Evolutionary conservation across 805 yeast species (phyloP).

Genomic region (Candida takata): DNA sequence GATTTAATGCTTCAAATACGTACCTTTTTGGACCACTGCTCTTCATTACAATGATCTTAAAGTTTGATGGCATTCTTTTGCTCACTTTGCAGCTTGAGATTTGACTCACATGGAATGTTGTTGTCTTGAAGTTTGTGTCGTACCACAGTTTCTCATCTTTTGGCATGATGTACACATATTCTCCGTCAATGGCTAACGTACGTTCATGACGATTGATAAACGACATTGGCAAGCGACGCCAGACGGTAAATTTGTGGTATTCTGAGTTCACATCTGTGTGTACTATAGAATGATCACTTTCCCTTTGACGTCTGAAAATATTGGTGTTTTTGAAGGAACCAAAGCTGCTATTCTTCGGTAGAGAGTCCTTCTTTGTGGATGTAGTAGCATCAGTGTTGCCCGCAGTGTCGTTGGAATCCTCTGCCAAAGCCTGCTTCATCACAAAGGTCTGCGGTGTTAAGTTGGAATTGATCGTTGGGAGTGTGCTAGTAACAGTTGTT

Average conservation of each 20-base stretch:
- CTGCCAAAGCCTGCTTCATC: slow-evolving; percentile 4
- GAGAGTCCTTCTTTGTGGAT: not conserved
- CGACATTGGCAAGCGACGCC: slow-evolving; percentile 84
- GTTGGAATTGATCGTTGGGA: slow-evolving; percentile 23
- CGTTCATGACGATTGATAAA: slow-evolving; percentile 76
- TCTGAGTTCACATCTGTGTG: slow-evolving; percentile 23
- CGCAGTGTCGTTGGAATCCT: slow-evolving; percentile 1
- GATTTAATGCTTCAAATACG: slow-evolving; percentile 70
- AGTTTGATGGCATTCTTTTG: slow-evolving; percentile 65
- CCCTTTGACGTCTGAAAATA: slow-evolving; percentile 17
- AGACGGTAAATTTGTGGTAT: slow-evolving; percentile 79
- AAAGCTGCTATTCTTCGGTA: not conserved
- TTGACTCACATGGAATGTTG: slow-evolving; percentile 80
- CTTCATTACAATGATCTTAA: slow-evolving; percentile 73
- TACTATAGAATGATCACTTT: not conserved
- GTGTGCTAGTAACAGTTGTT: slow-evolving; percentile 16
- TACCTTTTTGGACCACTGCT: slow-evolving; percentile 70
- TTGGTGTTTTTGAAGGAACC: slow-evolving; percentile 29
- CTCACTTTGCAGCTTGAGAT: slow-evolving; percentile 71
- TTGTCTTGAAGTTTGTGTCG: slow-evolving; percentile 64
- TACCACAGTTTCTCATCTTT: slow-evolving; percentile 72
- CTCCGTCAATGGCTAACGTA: slow-evolving; percentile 88
- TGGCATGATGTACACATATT: slow-evolving; percentile 82
- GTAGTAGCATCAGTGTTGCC: slow-evolving; percentile 1
- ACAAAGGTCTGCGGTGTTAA: slow-evolving; percentile 24